phyloP scores from a whole-genome alignment of 2,329 filamentous ascomycete genomes.

The Neoarthrinium moseri region DNA sequence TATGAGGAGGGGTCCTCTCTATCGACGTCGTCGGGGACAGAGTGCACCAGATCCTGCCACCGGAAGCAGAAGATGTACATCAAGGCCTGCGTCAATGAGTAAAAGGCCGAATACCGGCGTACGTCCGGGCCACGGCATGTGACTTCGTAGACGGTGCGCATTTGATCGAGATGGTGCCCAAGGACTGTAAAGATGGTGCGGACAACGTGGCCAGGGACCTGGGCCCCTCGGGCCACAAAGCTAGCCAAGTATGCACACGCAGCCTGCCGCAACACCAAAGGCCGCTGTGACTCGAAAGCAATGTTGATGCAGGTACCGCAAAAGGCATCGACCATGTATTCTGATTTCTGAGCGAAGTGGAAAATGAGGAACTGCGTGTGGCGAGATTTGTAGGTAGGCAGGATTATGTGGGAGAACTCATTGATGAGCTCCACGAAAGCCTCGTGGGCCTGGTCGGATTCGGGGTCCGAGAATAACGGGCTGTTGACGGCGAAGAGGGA shows the following conservation, averaged over 20 bases:
- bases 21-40: slow-evolving; percentile 59
- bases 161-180: slow-evolving; percentile 71
- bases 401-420: slow-evolving; percentile 83
- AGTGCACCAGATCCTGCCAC: slow-evolving; percentile 83
- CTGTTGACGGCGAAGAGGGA: slow-evolving; percentile 83
- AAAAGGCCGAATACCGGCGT: slow-evolving; percentile 79
- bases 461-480: slow-evolving; percentile 67
- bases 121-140: slow-evolving; percentile 82
- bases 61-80: slow-evolving; percentile 98
- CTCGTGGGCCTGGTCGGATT: slow-evolving; percentile 66
- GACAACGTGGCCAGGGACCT: slow-evolving; percentile 74
- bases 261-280: slow-evolving; percentile 74
- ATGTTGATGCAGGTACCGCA: slow-evolving; percentile 73
- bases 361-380: slow-evolving; percentile 96
- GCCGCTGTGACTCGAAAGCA: slow-evolving; percentile 68
- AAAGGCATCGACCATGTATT: slow-evolving; percentile 77
- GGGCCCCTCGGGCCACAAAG: slow-evolving; percentile 87
- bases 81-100: slow-evolving; percentile 82
- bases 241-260: slow-evolving; percentile 91
- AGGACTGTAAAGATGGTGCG: slow-evolving; percentile 80
- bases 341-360: slow-evolving; percentile 85
- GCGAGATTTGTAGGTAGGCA: slow-evolving; percentile 87
- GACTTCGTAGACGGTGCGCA: slow-evolving; percentile 71
- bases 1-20: slow-evolving; percentile 61
- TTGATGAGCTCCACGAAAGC: slow-evolving; percentile 77